These are phyloP conservation scores for Santalum album DNA, from an alignment of 164 flowering plant species.

Conservation along the genomic window DNA sequence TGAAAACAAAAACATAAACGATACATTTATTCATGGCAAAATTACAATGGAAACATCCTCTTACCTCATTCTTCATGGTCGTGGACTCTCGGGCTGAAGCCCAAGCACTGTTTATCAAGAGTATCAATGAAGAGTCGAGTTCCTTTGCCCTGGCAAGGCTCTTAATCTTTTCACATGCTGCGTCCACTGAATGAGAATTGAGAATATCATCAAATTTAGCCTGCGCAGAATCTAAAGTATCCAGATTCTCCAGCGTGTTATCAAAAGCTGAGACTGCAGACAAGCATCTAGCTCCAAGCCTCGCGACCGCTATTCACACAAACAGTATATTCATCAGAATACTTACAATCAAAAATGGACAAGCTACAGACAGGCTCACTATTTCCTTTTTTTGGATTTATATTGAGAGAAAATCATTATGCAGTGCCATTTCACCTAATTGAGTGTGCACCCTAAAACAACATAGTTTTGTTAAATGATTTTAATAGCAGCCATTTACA, in stretches of 20 bases:
- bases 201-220: constrained; percentile 87
- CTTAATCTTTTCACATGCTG: constrained; percentile 85
- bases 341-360: too few relatives aligned
- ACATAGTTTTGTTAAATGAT: too few relatives aligned
- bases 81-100: constrained; percentile 81
- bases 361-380: too few relatives aligned
- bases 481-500: too few relatives aligned
- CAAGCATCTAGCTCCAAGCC: constrained; percentile 86
- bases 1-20: too few relatives aligned
- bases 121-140: constrained; percentile 84
- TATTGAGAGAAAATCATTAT: too few relatives aligned
- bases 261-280: constrained; percentile 83
- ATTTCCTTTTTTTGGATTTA: neutral
- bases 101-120: constrained; percentile 89
- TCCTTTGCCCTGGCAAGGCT: constrained; percentile 81
- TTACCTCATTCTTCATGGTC: constrained; percentile 83
- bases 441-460: too few relatives aligned
- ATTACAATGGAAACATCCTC: too few relatives aligned
- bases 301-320: constrained; percentile 48
- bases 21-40: neutral
- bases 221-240: constrained; percentile 71
- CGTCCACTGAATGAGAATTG: constrained; percentile 69
- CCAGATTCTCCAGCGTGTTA: constrained; percentile 60
- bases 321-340: too few relatives aligned
- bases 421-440: too few relatives aligned